Evolutionary conservation across 176 grass and related monocot genomes (phyloP).

Genomic region (Oryza meyeriana): DNA sequence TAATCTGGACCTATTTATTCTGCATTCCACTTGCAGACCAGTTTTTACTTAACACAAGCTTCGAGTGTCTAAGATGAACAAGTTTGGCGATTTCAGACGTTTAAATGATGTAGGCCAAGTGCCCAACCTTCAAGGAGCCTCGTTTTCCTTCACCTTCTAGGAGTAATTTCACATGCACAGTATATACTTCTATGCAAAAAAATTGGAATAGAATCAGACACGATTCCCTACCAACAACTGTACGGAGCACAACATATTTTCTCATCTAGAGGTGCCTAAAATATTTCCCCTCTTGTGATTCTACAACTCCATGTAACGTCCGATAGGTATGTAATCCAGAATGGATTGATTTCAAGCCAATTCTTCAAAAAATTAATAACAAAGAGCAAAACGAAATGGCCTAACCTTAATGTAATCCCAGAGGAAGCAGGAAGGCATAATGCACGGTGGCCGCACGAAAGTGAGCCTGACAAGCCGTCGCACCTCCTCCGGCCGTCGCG

Average conservation of each 20-base stretch:
- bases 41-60: neutral
- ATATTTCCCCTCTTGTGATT: neutral
- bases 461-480: conserved; percentile 73
- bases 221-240: neutral
- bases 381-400: neutral
- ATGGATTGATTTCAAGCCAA: neutral
- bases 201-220: neutral
- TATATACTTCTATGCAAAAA: neutral
- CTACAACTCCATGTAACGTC: neutral
- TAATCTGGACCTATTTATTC: neutral
- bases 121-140: neutral
- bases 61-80: neutral
- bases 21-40: neutral
- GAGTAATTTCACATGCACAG: neutral
- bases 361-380: neutral
- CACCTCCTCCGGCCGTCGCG: conserved; percentile 70
- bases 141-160: neutral
- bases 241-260: neutral
- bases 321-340: neutral
- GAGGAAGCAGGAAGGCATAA: conserved; percentile 94
- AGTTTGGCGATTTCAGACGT: neutral
- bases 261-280: conserved; percentile 2
- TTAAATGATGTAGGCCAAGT: neutral
- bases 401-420: conserved; percentile 84
- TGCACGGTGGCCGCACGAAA: conserved; percentile 57